phyloP scores from a whole-genome alignment of 2,329 filamentous ascomycete genomes.

The Colletotrichum lindemuthianum region DNA sequence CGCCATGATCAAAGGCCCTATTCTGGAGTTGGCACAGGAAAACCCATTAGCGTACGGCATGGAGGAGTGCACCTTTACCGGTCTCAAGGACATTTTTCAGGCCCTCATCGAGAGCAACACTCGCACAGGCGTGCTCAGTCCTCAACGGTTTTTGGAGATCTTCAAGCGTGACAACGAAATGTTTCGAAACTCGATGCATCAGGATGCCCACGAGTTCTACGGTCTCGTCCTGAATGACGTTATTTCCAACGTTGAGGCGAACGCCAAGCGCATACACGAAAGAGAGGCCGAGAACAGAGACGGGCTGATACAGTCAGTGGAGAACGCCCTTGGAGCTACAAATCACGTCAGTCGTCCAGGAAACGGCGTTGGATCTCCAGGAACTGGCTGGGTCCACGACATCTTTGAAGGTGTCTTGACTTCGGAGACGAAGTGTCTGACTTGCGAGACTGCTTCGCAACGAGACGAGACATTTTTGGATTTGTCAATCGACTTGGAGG shows the following conservation, averaged over 20 bases:
- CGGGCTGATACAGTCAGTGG: slow-evolving; percentile 62
- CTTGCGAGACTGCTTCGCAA: slow-evolving; percentile 94
- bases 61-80: slow-evolving; percentile 94
- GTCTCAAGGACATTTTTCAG: slow-evolving; percentile 95
- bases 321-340: slow-evolving; percentile 47
- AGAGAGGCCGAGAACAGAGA: slow-evolving; percentile 54
- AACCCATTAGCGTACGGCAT: slow-evolving; percentile 86
- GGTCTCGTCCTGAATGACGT: slow-evolving; percentile 96
- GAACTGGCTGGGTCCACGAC: slow-evolving; percentile 92
- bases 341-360: slow-evolving; percentile 42
- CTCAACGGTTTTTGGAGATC: slow-evolving; percentile 92
- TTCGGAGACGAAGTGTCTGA: slow-evolving; percentile 95
- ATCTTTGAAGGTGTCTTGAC: slow-evolving; percentile 95
- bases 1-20: slow-evolving; percentile 86
- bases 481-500: slow-evolving; percentile 92
- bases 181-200: slow-evolving; percentile 97
- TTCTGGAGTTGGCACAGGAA: slow-evolving; percentile 85
- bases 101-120: slow-evolving; percentile 84
- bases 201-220: slow-evolving; percentile 97
- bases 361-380: slow-evolving; percentile 64
- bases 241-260: slow-evolving; percentile 91
- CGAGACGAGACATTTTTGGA: slow-evolving; percentile 96
- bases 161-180: slow-evolving; percentile 95
- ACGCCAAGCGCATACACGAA: slow-evolving; percentile 73
- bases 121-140: slow-evolving; percentile 89